Conservation (phyloP, 257 asterid species). For the Primulina eburnea region DNA sequence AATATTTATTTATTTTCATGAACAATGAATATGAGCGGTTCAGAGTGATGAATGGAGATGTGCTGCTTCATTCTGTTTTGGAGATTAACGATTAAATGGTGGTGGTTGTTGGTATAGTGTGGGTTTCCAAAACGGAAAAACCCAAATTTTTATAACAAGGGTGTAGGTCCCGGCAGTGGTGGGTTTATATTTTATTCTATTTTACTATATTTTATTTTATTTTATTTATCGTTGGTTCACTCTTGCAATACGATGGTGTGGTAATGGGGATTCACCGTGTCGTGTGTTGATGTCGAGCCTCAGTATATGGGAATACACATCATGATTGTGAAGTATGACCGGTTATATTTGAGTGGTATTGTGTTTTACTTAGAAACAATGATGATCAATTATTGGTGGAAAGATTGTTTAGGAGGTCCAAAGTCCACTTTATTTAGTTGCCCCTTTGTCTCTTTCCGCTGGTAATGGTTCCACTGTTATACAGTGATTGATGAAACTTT, state of each 20-base stretch:
- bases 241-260: conserved; percentile 16
- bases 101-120: conserved; percentile 48
- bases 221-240: neutral
- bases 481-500: conserved; percentile 24
- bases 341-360: conserved; percentile 46
- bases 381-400: conserved; percentile 46
- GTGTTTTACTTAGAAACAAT: conserved; percentile 45
- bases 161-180: conserved; percentile 43
- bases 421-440: conserved; percentile 46
- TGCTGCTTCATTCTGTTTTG: conserved; percentile 38
- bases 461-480: conserved; percentile 33
- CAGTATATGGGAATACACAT: conserved; percentile 18
- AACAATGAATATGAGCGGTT: conserved; percentile 33
- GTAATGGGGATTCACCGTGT: conserved; percentile 28
- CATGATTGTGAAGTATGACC: conserved; percentile 37
- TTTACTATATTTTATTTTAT: conserved; percentile 22
- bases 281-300: conserved; percentile 34
- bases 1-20: conserved; percentile 26
- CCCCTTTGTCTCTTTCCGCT: conserved; percentile 40
- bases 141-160: conserved; percentile 45
- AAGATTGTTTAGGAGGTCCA: conserved; percentile 48
- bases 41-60: conserved; percentile 43
- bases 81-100: conserved; percentile 40
- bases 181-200: conserved; percentile 11
- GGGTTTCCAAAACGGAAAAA: conserved; percentile 48